Base-by-base conservation (phyloP, 768 basidiomycete genomes). In the Phlegmacium glaucopus region DNA sequence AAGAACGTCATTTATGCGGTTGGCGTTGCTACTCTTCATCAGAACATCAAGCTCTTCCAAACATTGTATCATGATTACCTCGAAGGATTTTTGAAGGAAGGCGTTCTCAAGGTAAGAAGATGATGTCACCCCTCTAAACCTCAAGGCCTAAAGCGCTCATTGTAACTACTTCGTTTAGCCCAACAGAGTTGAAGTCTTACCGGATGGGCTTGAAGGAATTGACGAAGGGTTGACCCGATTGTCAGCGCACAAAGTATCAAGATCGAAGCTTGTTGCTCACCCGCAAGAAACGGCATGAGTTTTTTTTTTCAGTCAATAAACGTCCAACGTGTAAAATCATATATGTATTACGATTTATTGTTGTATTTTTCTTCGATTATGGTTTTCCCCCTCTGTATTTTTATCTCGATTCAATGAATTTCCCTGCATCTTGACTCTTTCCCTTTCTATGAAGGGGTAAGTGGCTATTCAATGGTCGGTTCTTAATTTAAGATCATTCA, bases 131-230 rank as follows among this genome's bases (percentile, higher is more conserved):
- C 22, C 2, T 12, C 13, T 16, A 25, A 28, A 41, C 40, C 25
- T 5, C 12, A 7, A 34, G 9, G 10, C n/a, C n/a, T n/a, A n/a
- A n/a, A 18, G 39, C 13, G n/a, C 9, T 38, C 1, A 2, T 12
- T 36, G 47, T 9, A 30, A 11, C 11, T 13, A 36, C 9, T 13
- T 32, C 9, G 9, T 8, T 8, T 22, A 79, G 77, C 76, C 78
- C 8, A 74, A 76, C 56, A 58, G 56, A 22, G 61, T 72, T 6
- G 73, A 76, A 44, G 53, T 68, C 16, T 40, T 79, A n/a, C 64
- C 71, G 0, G 63, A 64, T n/a, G 78, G 78, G 13, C 60, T 79
- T 42, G 63, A 57, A 18, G 77, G 70, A 10, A 67, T 79, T 42
- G 56, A 58, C 17, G 57, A 62, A n/a, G 78, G 70, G 16, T 54